A percentile compares a stretch with the other conserved stretches of the same genome.
Conservation (phyloP, 345 rosid genomes). For the Eucalyptus dawsonii region DNA sequence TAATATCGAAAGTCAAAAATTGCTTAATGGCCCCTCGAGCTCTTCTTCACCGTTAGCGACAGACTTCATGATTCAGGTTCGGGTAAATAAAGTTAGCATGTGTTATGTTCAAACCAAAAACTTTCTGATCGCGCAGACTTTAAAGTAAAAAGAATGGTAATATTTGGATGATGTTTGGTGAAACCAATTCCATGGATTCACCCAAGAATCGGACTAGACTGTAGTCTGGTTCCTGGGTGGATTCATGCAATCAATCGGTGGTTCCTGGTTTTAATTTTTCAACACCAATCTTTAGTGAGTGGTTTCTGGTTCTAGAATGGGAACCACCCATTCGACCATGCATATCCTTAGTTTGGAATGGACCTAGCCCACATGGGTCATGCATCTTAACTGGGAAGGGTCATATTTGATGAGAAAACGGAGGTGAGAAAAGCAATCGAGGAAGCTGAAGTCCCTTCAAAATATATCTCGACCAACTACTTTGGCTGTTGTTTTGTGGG, state of each 20-base stretch:
- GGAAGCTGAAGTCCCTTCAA: constrained; percentile 55
- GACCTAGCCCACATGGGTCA: constrained; percentile 60
- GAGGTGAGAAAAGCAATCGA: constrained; percentile 63
- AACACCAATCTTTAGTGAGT: fast-evolving
- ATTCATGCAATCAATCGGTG: fast-evolving
- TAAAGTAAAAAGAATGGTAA: no score
- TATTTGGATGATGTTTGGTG: no score
- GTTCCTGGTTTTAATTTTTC: no score
- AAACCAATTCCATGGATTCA: fast-evolving
- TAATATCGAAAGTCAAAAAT: no score
- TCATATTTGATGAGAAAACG: constrained; percentile 69
- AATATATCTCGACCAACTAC: constrained; percentile 60
- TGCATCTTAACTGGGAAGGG: constrained; percentile 59
- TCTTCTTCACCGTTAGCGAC: no score
- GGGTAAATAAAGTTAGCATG: no score
- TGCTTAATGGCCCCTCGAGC: no score
- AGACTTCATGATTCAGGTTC: no score
- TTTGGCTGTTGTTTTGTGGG: constrained; percentile 69
- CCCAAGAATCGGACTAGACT: fast-evolving
- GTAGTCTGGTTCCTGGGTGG: fast-evolving
- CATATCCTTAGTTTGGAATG: no score
- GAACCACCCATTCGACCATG: fast-evolving
- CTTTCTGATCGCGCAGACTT: no score
- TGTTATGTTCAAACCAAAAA: no score
- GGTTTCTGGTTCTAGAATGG: fast-evolving